Evolutionary conservation across 2,329 filamentous ascomycete species (phyloP).

Genomic region (Pseudopyrenochaeta lycopersici): DNA sequence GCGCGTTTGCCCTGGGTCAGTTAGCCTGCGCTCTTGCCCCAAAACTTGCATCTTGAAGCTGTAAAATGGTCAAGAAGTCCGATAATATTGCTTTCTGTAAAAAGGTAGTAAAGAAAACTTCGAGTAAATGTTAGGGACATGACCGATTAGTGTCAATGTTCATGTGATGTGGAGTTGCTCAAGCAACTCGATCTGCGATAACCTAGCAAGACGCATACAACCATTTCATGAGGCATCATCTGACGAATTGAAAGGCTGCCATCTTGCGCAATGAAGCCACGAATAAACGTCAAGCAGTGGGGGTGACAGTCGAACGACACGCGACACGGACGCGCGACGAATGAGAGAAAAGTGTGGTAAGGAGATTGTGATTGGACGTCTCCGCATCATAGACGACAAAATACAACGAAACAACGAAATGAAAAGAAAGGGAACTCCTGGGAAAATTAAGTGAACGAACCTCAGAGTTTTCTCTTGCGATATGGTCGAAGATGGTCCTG

Average conservation of each 20-base stretch:
- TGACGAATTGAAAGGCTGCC: slow-evolving; percentile 22
- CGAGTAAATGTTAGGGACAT: no score
- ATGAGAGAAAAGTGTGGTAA: slow-evolving; percentile 8
- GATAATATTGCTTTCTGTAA: no score
- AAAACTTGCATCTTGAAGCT: background rate
- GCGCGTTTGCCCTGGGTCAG: slow-evolving; percentile 78
- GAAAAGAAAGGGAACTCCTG: slow-evolving; percentile 3
- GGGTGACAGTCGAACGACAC: slow-evolving; percentile 12
- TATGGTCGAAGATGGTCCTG: slow-evolving; percentile 77
- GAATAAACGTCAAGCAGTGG: slow-evolving; percentile 23
- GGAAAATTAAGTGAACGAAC: slow-evolving; percentile 59
- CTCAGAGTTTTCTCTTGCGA: slow-evolving; percentile 77
- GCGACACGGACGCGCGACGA: slow-evolving; percentile 23
- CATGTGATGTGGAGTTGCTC: background rate
- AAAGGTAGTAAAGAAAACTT: no score
- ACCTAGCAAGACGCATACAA: background rate
- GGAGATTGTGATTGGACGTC: slow-evolving; percentile 15
- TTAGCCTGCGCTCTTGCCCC: slow-evolving; percentile 24
- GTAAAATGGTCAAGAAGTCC: no score
- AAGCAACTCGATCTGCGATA: background rate
- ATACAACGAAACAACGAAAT: slow-evolving; percentile 9
- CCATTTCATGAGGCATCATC: background rate
- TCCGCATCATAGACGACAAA: background rate
- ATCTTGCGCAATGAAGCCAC: slow-evolving; percentile 33
- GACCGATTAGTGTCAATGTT: background rate